Evolutionary conservation across 805 yeast species (phyloP).

Genomic region (Cyberlindnera misumaiensis): DNA sequence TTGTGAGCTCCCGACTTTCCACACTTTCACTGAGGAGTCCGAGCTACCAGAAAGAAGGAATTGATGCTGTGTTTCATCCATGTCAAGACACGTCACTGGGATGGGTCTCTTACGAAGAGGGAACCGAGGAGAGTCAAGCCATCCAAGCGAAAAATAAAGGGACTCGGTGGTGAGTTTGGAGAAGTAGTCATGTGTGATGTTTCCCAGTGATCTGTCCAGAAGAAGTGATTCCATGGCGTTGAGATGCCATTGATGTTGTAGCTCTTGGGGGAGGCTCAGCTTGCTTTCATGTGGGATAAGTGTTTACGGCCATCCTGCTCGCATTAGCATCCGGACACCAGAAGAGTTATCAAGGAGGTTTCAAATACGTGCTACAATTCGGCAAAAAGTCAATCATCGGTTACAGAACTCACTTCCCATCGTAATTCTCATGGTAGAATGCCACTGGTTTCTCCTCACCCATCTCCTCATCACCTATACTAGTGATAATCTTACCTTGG

Average conservation of each 20-base stretch:
- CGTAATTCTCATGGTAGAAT: slow-evolving; percentile 2
- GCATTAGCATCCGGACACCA: too few relatives aligned
- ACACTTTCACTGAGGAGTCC: slow-evolving; percentile 59
- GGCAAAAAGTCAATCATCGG: too few relatives aligned
- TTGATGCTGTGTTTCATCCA: slow-evolving; percentile 34
- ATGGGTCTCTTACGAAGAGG: slow-evolving; percentile 7
- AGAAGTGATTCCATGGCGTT: slow-evolving; percentile 2
- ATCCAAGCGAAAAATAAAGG: slow-evolving; percentile 15
- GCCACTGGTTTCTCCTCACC: slow-evolving; percentile 10
- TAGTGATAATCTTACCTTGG: slow-evolving; percentile 20
- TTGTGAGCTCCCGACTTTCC: slow-evolving; percentile 40
- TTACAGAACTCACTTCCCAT: neutral
- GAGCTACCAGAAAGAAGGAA: slow-evolving; percentile 66
- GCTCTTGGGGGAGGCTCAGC: too few relatives aligned
- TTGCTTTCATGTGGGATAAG: too few relatives aligned
- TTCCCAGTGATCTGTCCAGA: slow-evolving; percentile 3
- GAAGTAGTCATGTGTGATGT: slow-evolving; percentile 5
- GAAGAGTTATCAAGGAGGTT: too few relatives aligned
- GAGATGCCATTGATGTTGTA: too few relatives aligned
- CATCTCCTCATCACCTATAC: slow-evolving; percentile 13
- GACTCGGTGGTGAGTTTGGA: slow-evolving; percentile 19
- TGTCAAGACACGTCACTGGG: slow-evolving; percentile 51
- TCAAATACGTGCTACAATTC: too few relatives aligned
- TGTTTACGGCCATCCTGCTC: too few relatives aligned
- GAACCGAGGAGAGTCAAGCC: slow-evolving; percentile 18